Percentiles rank a stretch among this genome's conserved stretches.
Evolutionary conservation across 352 stramenopile species (phyloP).

Genomic region (Blastocystis sp.): DNA sequence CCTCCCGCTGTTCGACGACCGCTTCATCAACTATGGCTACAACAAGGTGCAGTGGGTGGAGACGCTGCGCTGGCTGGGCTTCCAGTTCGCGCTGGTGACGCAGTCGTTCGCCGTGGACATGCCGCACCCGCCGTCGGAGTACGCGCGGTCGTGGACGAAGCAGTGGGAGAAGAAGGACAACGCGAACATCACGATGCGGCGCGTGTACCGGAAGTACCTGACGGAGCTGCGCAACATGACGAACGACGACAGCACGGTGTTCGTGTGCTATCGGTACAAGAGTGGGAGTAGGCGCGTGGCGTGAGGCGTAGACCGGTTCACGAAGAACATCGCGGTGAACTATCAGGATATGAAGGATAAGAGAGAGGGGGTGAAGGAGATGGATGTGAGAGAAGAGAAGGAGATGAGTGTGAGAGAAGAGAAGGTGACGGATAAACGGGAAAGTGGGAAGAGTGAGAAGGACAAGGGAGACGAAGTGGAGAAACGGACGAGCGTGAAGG

Average conservation of each 20-base stretch:
- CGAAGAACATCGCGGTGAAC: slow-evolving; percentile 37
- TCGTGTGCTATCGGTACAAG: slow-evolving; percentile 40
- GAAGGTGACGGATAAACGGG: too few species aligned
- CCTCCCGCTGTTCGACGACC: slow-evolving; percentile 67
- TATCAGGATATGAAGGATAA: slow-evolving; percentile 37
- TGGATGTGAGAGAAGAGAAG: background rate
- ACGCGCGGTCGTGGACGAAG: slow-evolving; percentile 3
- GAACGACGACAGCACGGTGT: slow-evolving; percentile 33
- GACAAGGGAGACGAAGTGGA: background rate
- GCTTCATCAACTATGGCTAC: slow-evolving; percentile 69
- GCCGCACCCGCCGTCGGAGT: slow-evolving; percentile 43
- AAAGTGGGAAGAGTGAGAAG: background rate
- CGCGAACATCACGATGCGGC: slow-evolving; percentile 25
- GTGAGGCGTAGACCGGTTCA: slow-evolving; percentile 23
- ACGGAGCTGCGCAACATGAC: background rate
- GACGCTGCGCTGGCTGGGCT: slow-evolving; percentile 54
- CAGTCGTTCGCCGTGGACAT: slow-evolving; percentile 61
- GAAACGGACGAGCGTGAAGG: background rate
- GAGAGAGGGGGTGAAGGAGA: background rate
- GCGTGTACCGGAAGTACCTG: slow-evolving; percentile 15
- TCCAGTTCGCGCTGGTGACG: slow-evolving; percentile 23
- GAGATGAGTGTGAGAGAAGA: background rate
- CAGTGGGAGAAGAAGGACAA: slow-evolving; percentile 21
- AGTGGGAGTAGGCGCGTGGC: background rate
- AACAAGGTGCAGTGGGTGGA: slow-evolving; percentile 67